These are phyloP conservation scores for Collybia sordida DNA, from an alignment of 768 basidiomycete species.

Conservation along the genomic window DNA sequence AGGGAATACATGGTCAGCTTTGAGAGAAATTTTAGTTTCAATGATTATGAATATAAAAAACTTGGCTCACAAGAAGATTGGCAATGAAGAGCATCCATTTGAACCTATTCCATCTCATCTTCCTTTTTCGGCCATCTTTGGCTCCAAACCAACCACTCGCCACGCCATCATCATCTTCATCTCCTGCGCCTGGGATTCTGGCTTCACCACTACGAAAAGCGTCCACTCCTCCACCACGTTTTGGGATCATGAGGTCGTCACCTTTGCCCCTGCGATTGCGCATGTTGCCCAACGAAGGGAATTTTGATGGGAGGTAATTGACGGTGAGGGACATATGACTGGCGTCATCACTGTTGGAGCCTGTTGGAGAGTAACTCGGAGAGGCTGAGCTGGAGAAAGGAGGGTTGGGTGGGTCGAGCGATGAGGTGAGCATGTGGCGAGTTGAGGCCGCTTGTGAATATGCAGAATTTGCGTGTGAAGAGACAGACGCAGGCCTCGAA, in stretches of 20 bases:
- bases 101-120: conserved; percentile 45
- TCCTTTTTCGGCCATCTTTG: background rate
- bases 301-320: conserved; percentile 69
- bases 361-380: background rate
- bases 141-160: conserved; percentile 23
- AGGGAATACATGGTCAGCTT: conserved; percentile 59
- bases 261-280: conserved; percentile 21
- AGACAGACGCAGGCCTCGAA: conserved; percentile 38
- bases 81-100: conserved; percentile 77
- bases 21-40: background rate
- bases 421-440: conserved; percentile 41
- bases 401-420: conserved; percentile 37
- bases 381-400: conserved; percentile 29
- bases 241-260: conserved; percentile 41
- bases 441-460: conserved; percentile 50
- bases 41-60: conserved; percentile 6
- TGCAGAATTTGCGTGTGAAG: conserved; percentile 34
- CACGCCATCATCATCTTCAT: background rate
- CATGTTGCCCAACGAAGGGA: conserved; percentile 37
- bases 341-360: conserved; percentile 20
- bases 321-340: conserved; percentile 31
- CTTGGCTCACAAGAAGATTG: conserved; percentile 45
- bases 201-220: conserved; percentile 55
- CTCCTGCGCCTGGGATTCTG: conserved; percentile 41
- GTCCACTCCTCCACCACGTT: conserved; percentile 49